Conservation (phyloP, 352 stramenopile species). For the Pythium chondricola region DNA sequence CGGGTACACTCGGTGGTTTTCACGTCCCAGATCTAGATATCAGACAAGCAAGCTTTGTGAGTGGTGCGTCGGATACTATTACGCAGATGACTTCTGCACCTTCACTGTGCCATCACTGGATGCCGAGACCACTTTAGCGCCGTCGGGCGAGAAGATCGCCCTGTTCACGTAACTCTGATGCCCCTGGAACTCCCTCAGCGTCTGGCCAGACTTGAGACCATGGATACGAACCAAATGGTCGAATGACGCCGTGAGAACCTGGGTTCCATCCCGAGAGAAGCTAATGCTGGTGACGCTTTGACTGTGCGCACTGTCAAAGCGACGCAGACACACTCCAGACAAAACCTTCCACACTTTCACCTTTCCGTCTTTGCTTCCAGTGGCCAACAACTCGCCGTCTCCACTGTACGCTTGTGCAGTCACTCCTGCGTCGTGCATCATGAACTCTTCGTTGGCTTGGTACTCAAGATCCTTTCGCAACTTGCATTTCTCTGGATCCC, state of each 20-base stretch:
- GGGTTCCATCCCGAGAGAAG: conserved; percentile 88
- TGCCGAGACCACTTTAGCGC: conserved; percentile 74
- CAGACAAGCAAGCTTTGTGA: background rate
- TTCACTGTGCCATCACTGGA: conserved; percentile 91
- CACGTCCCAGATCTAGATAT: conserved; percentile 67
- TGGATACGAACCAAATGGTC: conserved; percentile 91
- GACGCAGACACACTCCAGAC: conserved; percentile 85
- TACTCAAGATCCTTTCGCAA: conserved; percentile 91
- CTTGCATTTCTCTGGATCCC: conserved; percentile 88
- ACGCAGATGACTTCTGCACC: too few relatives aligned
- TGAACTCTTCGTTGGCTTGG: conserved; percentile 90
- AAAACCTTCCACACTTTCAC: conserved; percentile 92
- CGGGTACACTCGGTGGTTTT: conserved; percentile 78
- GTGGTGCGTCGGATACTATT: too few relatives aligned
- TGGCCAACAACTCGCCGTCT: conserved; percentile 86
- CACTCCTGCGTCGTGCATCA: conserved; percentile 89
- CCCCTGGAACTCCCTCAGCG: conserved; percentile 92
- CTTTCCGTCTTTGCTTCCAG: conserved; percentile 76
- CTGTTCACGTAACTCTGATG: conserved; percentile 91
- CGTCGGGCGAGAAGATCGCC: conserved; percentile 72
- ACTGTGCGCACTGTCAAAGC: conserved; percentile 82
- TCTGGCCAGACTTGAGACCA: conserved; percentile 87
- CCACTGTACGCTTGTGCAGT: conserved; percentile 83
- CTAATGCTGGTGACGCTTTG: conserved; percentile 79
- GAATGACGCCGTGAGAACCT: conserved; percentile 87